A percentile compares a stretch with the other conserved stretches of the same genome.
These are phyloP conservation scores for Lasiodiplodia theobromae DNA, from an alignment of 2,329 filamentous ascomycete genomes.

Conservation along the genomic window DNA sequence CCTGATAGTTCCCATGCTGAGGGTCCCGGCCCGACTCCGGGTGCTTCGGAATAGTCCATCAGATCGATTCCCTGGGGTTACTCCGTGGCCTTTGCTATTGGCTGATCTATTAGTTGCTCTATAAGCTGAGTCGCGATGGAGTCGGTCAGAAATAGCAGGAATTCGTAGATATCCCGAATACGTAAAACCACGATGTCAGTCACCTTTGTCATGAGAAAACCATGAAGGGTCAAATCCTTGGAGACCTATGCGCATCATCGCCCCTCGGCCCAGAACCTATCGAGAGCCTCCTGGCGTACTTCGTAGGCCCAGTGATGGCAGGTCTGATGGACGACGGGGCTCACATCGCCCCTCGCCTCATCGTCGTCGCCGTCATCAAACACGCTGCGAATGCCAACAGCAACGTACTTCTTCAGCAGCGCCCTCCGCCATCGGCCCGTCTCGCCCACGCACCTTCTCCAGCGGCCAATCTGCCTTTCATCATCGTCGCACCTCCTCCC, in stretches of 20 bases:
- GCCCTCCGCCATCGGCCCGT: constrained; percentile 60
- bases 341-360: constrained; percentile 53
- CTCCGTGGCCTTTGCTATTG: no score
- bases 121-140: no score
- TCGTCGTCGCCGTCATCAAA: constrained; percentile 54
- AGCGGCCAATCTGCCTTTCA: constrained; percentile 59
- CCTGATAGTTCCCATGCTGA: no score
- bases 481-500: constrained; percentile 61
- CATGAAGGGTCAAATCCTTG: background rate
- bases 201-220: no score
- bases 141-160: no score
- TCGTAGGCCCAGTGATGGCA: constrained; percentile 65
- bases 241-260: constrained; percentile 7
- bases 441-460: constrained; percentile 61
- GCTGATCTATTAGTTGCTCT: no score
- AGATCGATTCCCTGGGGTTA: no score
- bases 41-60: no score
- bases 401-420: constrained; percentile 60
- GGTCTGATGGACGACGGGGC: constrained; percentile 64
- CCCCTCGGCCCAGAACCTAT: constrained; percentile 53
- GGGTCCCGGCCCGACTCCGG: no score
- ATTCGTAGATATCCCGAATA: no score
- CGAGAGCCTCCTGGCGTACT: constrained; percentile 58
- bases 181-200: background rate
- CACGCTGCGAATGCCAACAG: constrained; percentile 57